Conservation (phyloP, 2,329 filamentous ascomycete genomes). For the Stenocarpella maydis region DNA sequence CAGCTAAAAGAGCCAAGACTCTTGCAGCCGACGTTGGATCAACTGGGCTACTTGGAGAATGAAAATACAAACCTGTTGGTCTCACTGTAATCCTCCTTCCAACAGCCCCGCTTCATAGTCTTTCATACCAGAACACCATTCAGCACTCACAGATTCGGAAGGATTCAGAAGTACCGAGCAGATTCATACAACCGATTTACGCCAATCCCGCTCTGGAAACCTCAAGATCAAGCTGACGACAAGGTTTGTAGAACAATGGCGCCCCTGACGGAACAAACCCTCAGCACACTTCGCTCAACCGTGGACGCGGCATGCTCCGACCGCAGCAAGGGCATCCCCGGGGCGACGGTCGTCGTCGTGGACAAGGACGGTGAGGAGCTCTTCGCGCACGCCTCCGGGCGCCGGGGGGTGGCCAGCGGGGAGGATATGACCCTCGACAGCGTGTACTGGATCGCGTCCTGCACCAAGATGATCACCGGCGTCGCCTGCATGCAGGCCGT, state of each 20-base stretch:
- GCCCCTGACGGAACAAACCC: conserved; percentile 36
- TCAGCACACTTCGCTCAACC: conserved; percentile 40
- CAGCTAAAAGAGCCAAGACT: too few species aligned
- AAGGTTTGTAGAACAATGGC: conserved; percentile 18
- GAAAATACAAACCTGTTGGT: neutral
- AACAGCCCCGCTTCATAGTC: conserved; percentile 24
- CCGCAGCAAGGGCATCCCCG: conserved; percentile 51
- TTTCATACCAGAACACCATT: neutral
- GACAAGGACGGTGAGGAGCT: conserved; percentile 56
- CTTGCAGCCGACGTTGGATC: too few species aligned
- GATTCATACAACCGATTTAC: neutral
- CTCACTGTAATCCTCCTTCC: neutral
- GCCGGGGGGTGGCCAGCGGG: conserved; percentile 46
- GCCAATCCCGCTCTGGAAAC: neutral
- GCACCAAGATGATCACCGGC: conserved; percentile 63
- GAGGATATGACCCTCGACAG: conserved; percentile 51
- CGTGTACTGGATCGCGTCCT: conserved; percentile 67
- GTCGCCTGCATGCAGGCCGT: conserved; percentile 66
- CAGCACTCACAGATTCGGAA: neutral
- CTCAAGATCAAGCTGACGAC: neutral
- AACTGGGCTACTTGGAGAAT: neutral
- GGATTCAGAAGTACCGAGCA: neutral
- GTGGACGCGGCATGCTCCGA: conserved; percentile 50
- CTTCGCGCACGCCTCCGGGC: conserved; percentile 58
- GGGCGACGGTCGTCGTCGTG: conserved; percentile 55